Evolutionary conservation across 2,329 filamentous ascomycete species (phyloP), one percentile per base, ranked within the genome.

Genomic region (Purpureocillium lavendulum): DNA sequence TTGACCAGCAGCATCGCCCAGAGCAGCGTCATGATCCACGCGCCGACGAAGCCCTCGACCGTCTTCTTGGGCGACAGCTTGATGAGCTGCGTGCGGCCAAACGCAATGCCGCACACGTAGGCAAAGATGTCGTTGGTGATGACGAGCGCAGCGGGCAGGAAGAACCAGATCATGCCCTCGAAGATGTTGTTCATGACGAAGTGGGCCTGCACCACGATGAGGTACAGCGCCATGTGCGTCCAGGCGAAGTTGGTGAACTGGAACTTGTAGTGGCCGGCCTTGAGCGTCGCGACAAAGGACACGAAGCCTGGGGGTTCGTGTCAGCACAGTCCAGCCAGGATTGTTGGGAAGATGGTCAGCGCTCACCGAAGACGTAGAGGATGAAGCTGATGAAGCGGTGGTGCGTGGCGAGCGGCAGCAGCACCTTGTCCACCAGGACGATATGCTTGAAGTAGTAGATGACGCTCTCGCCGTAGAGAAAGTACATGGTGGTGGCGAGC

Each of bases 361-460:
- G n/a, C 82, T 49, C 66, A 94, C 89, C 92, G 60, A 97, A 90
- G 42, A 96, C 84, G 65, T 98, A 98, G 51, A 98, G 85, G 64
- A 94, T 84, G 58, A 98, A 97, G 70, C 89, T 95, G 62, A 98
- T 96, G 71, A 98, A 98, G 51, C 92, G 79, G 62, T 98, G 92
- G 67, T 98, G 92, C 13, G 90, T 97, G 40, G 92, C 89, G 59
- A 98, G 80, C 8, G 92, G 92, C 42, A 96, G 71, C 45, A 98
- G 71, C 34, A 97, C 85, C 62, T 84, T 87, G 65, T 98, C 92
- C 34, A 98, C 89, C 43, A 98, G 70, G 33, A 98, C 81, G 50
- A 98, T 90, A 60, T 98, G 92, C 74, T 98, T 98, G 69, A 98
- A 98, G 67, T 98, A 98, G 70, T 98, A 98, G 56, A 98, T 95